A percentile compares a stretch with the other conserved stretches of the same genome.
Evolutionary conservation across 2,329 filamentous ascomycete genomes (phyloP).

Genomic region (Dothideomycetidae sp.): DNA sequence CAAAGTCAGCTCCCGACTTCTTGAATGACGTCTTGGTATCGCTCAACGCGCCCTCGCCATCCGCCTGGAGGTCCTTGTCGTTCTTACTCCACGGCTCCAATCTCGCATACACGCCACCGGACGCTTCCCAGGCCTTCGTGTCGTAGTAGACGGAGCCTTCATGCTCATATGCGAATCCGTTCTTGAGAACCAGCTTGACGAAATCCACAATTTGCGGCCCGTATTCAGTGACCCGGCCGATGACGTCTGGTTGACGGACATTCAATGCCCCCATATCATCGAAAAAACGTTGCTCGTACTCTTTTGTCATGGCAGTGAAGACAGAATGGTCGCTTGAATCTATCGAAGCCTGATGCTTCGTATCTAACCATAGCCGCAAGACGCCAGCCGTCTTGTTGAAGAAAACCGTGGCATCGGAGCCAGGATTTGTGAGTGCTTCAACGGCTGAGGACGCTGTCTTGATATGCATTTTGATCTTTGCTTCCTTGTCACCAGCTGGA

Average conservation of each 20-base stretch:
- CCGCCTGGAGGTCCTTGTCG: slow-evolving; percentile 68
- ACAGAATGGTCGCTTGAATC: slow-evolving; percentile 53
- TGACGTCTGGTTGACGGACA: slow-evolving; percentile 62
- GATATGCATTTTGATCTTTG: slow-evolving; percentile 83
- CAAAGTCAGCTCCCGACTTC: slow-evolving; percentile 69
- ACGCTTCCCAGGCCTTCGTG: slow-evolving; percentile 69
- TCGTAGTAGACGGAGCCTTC: slow-evolving; percentile 85
- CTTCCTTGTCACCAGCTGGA: slow-evolving; percentile 57
- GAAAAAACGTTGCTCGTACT: slow-evolving; percentile 77
- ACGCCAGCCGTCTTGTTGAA: slow-evolving; percentile 50
- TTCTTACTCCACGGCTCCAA: slow-evolving; percentile 74
- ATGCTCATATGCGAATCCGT: slow-evolving; percentile 64
- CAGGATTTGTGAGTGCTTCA: slow-evolving; percentile 29
- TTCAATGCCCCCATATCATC: slow-evolving; percentile 80
- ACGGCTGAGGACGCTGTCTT: slow-evolving; percentile 44
- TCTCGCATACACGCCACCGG: slow-evolving; percentile 72
- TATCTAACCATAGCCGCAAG: slow-evolving; percentile 69
- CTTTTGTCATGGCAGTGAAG: slow-evolving; percentile 73
- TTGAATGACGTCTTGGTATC: slow-evolving; percentile 47
- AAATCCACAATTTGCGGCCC: slow-evolving; percentile 76
- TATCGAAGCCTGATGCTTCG: slow-evolving; percentile 41
- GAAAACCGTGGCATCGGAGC: slow-evolving; percentile 29
- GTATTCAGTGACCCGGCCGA: slow-evolving; percentile 88
- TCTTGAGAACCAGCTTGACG: slow-evolving; percentile 66
- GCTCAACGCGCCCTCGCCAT: slow-evolving; percentile 72